Evolutionary conservation across 2,329 filamentous ascomycete species (phyloP), one percentile per base, ranked within the genome.

Genomic region (Claviceps humidiphila): DNA sequence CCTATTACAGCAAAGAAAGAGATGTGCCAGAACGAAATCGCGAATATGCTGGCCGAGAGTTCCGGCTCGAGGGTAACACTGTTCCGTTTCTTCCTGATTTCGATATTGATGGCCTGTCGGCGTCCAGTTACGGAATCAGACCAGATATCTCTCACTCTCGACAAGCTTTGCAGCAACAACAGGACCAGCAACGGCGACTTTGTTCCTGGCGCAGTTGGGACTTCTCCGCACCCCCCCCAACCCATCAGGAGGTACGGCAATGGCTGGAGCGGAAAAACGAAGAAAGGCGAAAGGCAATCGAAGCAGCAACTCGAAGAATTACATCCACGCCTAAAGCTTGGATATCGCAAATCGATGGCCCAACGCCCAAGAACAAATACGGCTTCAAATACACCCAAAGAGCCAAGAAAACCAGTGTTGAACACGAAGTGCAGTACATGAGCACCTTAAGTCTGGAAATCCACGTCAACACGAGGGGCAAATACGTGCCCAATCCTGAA

Each of bases 381-480:
- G 88, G 85, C 0, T 91, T 90, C 72, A 93, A 90, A 63, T 95
- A 87, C 64, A 89, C 85, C 0, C 89, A 90, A 58, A 87, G 83
- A 62, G 76, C 78, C 55, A 80, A 82, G 58, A 83, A 83, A 1
- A 86, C 84, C 0, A 89, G 82, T 58, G 82, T 94, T 17, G 80
- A 88, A 61, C 87, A 91, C 58, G 88, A 94, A 65, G 82, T 81
- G 2, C 87, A 93, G 59, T 95, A 95, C 65, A 97, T 98, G 93
- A 95, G 87, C 59, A 89, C 85, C 17, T 90, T 98, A 87, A 94
- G 89, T 58, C 68, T 98, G 6, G 93, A 98, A 64, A 71, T 97
- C 4, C 91, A 98, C 63, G 84, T 94, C 56, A 95, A 95, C 59
- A 93, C 86, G 4, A 78, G 91, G 52, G 88, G 81, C 6, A 82